Percentiles rank a stretch among this genome's conserved stretches.
These are phyloP conservation scores for Brassica carinata DNA, from an alignment of 345 rosid species.

Conservation along the genomic window DNA sequence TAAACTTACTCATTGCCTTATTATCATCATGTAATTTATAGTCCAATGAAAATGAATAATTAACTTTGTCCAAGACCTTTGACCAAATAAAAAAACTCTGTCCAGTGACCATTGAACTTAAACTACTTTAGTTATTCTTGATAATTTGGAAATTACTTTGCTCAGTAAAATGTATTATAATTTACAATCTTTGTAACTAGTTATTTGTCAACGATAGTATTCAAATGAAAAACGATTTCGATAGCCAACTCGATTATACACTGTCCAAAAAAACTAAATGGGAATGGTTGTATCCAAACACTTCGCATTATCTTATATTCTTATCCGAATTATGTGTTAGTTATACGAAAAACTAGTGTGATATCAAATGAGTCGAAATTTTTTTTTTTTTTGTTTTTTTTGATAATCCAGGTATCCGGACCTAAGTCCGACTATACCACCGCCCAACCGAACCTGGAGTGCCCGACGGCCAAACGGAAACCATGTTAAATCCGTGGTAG, in stretches of 20 bases:
- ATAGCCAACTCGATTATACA: background rate
- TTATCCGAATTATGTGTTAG: background rate
- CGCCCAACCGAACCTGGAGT: too few species aligned
- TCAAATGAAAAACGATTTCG: background rate
- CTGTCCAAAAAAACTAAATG: background rate
- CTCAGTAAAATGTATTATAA: background rate
- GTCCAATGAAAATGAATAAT: background rate
- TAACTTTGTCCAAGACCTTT: slow-evolving; percentile 1
- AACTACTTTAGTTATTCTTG: background rate
- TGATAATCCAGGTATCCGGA: too few species aligned
- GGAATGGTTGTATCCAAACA: background rate
- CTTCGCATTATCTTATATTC: background rate
- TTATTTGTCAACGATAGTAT: background rate
- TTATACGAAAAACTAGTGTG: background rate
- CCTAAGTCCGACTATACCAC: too few species aligned
- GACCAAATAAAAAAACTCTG: background rate
- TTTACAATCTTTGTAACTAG: background rate
- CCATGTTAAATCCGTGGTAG: too few species aligned
- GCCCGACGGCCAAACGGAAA: too few species aligned
- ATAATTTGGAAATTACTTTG: background rate
- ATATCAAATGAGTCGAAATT: background rate
- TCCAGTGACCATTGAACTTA: background rate
- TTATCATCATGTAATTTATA: background rate
- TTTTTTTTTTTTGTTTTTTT: too few species aligned
- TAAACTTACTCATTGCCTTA: background rate